Base-by-base conservation (phyloP, 2,329 filamentous ascomycete species). In the Eutypella sp. region DNA sequence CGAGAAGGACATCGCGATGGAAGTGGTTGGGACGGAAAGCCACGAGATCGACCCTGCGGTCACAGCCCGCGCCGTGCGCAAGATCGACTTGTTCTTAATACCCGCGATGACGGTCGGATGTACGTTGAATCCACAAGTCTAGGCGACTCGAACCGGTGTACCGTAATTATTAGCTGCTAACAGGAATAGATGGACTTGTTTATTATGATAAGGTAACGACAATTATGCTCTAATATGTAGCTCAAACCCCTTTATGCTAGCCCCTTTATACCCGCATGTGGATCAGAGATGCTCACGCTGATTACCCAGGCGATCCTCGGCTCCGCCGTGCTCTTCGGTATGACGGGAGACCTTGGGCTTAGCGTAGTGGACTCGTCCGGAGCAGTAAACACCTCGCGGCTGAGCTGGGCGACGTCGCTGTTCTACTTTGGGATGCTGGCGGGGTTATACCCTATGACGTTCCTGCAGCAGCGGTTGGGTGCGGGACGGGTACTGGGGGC, bases 361-460 rank as follows among this genome's bases (percentile, higher is more conserved):
- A 73, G 73, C 24, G 66, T 85, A 4, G 66, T 76, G 11, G 63
- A 72, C 54, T 34, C 51, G 2, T 56, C 83, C 0, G 73, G 77
- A 1, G 76, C 75, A 0, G 77, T 76, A 15, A 78, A 85, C 58
- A 89, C 87, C 0, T 74, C 77, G 0, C 76, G 86, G 10, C 75
- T 90, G 23, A 83, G 78, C 53, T 90, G 85, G 86, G 86, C 86
- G 2, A 89, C 85, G 0, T 89, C 84, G 0, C 72, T 89, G 57
- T 89, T 90, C 69, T 90, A 89, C 68, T 89, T 90, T 54, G 86
- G 86, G 31, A 87, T 87, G 84, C 73, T 91, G 2, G 81, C 78
- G 0, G 86, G 86, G 0, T 68, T 87, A 3, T 89, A 88, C 50
- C 86, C 85, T 2, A 81, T 89, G 77, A 84, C 83, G 0, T 87